Conservation (phyloP, 371 early-diverging fungal species). For the Batrachochytrium dendrobatidis region DNA sequence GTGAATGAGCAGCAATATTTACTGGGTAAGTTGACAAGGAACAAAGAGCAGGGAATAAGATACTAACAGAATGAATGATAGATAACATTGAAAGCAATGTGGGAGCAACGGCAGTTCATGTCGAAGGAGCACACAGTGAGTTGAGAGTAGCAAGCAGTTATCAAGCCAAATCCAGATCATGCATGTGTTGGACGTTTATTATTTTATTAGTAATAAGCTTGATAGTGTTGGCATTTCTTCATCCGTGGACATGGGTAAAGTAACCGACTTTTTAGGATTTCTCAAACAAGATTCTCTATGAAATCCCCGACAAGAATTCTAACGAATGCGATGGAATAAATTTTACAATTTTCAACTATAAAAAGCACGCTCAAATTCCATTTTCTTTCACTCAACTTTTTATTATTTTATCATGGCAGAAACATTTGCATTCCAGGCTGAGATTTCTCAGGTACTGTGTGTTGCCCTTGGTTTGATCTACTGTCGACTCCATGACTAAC, state of each 20-base stretch:
- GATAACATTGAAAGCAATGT: slow-evolving; percentile 90
- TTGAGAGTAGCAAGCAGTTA: slow-evolving; percentile 69
- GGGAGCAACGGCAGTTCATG: slow-evolving; percentile 64
- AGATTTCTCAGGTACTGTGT: slow-evolving; percentile 32
- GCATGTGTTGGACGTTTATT: slow-evolving; percentile 67
- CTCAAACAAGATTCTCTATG: too few species aligned
- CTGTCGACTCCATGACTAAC: neutral
- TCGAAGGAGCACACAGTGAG: slow-evolving; percentile 73
- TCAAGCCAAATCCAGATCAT: slow-evolving; percentile 71
- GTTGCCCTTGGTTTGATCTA: neutral
- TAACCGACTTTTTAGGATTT: too few species aligned
- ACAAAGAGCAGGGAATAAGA: neutral
- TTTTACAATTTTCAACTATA: too few species aligned
- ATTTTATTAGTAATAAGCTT: slow-evolving; percentile 56
- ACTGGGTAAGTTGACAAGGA: slow-evolving; percentile 55
- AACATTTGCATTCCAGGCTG: slow-evolving; percentile 77
- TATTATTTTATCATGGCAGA: too few species aligned
- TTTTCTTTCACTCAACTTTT: too few species aligned
- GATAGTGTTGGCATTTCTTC: slow-evolving; percentile 39
- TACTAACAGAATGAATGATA: slow-evolving; percentile 8
- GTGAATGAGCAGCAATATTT: slow-evolving; percentile 92
- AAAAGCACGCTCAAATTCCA: too few species aligned
- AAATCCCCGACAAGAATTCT: too few species aligned
- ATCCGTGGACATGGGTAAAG: slow-evolving; percentile 3
- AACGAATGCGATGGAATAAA: too few species aligned